Evolutionary conservation across 108 stramenopile species (phyloP).

Genomic region (Aureococcus anophagefferens): DNA sequence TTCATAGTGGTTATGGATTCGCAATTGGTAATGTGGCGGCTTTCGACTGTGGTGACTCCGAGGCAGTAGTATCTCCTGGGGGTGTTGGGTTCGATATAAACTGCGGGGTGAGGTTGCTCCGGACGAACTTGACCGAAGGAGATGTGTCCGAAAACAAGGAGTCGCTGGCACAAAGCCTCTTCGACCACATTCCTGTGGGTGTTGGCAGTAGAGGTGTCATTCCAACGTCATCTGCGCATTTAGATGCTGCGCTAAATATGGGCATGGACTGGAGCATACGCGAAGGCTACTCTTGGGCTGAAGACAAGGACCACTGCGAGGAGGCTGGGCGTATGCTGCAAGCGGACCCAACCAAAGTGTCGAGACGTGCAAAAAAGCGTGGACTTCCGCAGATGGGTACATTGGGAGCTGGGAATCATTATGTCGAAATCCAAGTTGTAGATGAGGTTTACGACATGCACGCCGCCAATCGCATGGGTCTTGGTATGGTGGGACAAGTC

Average conservation of each 20-base stretch:
- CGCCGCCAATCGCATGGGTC: conserved; percentile 62
- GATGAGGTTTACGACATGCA: conserved; percentile 61
- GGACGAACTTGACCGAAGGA: conserved; percentile 60
- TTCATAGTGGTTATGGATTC: conserved; percentile 74
- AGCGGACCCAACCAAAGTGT: conserved; percentile 53
- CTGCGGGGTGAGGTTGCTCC: conserved; percentile 58
- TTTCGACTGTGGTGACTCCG: conserved; percentile 68
- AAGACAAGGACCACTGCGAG: conserved; percentile 68
- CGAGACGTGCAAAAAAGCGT: conserved; percentile 62
- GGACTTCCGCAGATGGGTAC: conserved; percentile 72
- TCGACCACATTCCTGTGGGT: conserved; percentile 73
- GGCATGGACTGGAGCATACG: conserved; percentile 68
- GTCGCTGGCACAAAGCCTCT: conserved; percentile 57
- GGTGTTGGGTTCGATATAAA: conserved; percentile 40
- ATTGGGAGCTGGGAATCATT: conserved; percentile 73
- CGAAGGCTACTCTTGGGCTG: conserved; percentile 70
- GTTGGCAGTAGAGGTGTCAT: conserved; percentile 66
- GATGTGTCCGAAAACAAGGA: conserved; percentile 45
- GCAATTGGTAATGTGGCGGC: conserved; percentile 80
- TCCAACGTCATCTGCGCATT: conserved; percentile 42
- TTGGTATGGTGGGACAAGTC: conserved; percentile 55
- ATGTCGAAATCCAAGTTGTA: conserved; percentile 71
- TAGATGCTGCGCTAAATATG: conserved; percentile 56
- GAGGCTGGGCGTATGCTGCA: conserved; percentile 51
- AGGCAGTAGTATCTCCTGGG: conserved; percentile 63